phyloP scores from a whole-genome alignment of 495 filamentous ascomycete genomes.

The Daldinia grandis region DNA sequence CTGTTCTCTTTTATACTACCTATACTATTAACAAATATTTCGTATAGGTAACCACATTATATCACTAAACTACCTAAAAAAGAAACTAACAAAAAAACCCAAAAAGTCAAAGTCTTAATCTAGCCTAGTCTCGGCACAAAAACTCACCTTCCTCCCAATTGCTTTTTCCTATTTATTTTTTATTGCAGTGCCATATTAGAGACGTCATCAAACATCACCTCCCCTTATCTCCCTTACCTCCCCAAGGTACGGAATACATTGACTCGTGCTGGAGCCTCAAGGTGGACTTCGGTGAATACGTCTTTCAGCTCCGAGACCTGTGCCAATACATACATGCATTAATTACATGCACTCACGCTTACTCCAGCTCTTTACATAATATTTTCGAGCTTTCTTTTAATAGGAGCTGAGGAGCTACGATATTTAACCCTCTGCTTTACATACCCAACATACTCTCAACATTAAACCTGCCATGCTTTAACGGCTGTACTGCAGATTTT shows the following conservation, averaged over 20 bases:
- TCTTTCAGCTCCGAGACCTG: conserved; percentile 19
- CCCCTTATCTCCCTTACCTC: background rate
- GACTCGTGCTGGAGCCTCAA: conserved; percentile 8
- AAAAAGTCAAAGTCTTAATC: background rate
- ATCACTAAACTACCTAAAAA: background rate
- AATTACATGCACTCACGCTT: conserved; percentile 16
- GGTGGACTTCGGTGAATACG: conserved; percentile 19
- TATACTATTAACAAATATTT: background rate
- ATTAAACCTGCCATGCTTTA: background rate
- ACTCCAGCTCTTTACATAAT: conserved; percentile 35
- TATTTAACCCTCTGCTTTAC: conserved; percentile 15
- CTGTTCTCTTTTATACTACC: background rate
- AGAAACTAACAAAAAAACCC: too few relatives aligned
- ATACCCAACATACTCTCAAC: background rate
- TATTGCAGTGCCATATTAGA: background rate
- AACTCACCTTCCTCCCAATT: background rate
- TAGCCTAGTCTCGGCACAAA: background rate
- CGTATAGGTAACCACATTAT: background rate
- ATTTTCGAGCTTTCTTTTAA: conserved; percentile 13
- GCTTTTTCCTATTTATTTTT: background rate
- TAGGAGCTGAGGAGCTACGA: conserved; percentile 6
- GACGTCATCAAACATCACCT: conserved; percentile 1
- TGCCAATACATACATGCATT: conserved; percentile 1
- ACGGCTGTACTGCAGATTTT: background rate
- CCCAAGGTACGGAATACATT: background rate